These are phyloP conservation scores for Kluyveromyces marxianus DNA, from an alignment of 1,139 yeast species.

Conservation along the genomic window DNA sequence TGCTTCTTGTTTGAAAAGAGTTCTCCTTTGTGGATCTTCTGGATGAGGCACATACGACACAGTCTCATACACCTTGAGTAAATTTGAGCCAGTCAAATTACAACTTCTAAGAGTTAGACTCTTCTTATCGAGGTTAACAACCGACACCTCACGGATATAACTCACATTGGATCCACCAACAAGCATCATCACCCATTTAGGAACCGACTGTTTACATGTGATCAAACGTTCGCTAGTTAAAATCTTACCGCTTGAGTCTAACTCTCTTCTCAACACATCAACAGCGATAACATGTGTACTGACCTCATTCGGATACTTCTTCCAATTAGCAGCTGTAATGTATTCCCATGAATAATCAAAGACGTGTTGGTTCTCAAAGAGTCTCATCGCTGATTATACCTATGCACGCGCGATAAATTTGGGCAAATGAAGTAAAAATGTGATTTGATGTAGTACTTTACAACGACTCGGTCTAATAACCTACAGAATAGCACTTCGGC, in stretches of 20 bases:
- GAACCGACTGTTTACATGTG: conserved; percentile 83
- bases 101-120: conserved; percentile 76
- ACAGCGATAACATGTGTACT: conserved; percentile 95
- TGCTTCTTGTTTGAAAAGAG: conserved; percentile 74
- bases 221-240: conserved; percentile 80
- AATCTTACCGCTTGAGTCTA: conserved; percentile 47
- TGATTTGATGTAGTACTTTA: too few species aligned
- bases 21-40: conserved; percentile 39
- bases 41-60: conserved; percentile 71
- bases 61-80: conserved; percentile 77
- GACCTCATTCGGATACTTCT: conserved; percentile 86
- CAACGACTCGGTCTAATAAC: too few species aligned
- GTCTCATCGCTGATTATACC: conserved; percentile 55
- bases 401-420: too few species aligned
- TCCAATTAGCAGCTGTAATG: conserved; percentile 96
- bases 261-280: conserved; percentile 70
- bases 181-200: conserved; percentile 66
- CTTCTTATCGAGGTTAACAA: conserved; percentile 60
- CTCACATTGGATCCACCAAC: conserved; percentile 72
- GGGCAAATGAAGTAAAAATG: too few species aligned
- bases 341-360: conserved; percentile 89
- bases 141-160: conserved; percentile 83
- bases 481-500: too few species aligned
- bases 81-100: conserved; percentile 73
- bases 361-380: conserved; percentile 59